Base-by-base conservation (phyloP, 164 flowering plant genomes). In the Vitis rupestris region DNA sequence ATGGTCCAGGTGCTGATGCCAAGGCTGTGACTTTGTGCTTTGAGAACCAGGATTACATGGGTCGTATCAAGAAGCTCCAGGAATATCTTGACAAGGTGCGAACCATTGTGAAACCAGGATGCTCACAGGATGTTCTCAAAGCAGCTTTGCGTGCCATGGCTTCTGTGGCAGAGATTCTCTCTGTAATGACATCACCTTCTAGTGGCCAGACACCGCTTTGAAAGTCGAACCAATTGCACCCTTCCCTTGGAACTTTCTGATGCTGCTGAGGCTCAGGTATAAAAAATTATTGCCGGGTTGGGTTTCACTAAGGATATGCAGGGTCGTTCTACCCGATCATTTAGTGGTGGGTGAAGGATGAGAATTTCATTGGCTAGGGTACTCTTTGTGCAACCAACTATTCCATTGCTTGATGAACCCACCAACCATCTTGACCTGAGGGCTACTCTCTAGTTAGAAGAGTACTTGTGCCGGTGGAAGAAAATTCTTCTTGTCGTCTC, bases 21-120 rank as follows among this genome's bases (percentile, higher is more conserved):
- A 96, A 86, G 80, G 74, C 97, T 17, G 84, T 96, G 44, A 83
- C 84, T 59, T 82, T 96, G 16, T 88, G 91, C 74, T 91, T 96
- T 49, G 99, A 96, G 76, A 98, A 96, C 75, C 97, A 90, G 83
- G 98, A 96, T 78, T 96, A 96, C 85, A 93, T 96, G 97, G 99
- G 99, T 19, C 91, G 98, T 55, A 96, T 96, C 64, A 93, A 96
- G 87, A 69, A 90, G 80, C 84, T 96, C 61, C 93, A 90, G 69
- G 95, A 82, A 63, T 84, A 93, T 79, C 92, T 96, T 50, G 97
- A 96, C 66, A 86, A 91, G 97, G 99, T 96, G 60, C 80, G 88
- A 30, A 84, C 80, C 70, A 88, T 93, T 55, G 99, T 96, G 81
- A 96, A 93, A 69, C 99, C 99, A 27, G 98, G 99, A 8, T 96